Percentiles rank a stretch among this genome's conserved stretches.
phyloP scores from a whole-genome alignment of 108 stramenopile species.

The Skeletonema tropicum region DNA sequence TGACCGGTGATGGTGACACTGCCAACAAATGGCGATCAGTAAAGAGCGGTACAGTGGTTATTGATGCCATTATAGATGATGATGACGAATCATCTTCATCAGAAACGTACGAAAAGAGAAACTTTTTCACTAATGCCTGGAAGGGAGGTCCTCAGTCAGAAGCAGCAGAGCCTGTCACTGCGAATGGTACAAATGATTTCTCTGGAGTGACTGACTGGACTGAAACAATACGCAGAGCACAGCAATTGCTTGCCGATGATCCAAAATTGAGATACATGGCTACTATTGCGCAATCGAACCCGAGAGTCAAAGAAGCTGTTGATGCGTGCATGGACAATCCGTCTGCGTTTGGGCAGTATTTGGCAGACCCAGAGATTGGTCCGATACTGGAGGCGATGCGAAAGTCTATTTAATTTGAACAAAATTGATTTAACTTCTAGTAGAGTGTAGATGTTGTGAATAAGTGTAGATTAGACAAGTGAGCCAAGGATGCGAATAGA shows the following conservation, averaged over 20 bases:
- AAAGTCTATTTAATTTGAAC: constrained; percentile 25
- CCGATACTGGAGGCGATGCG: constrained; percentile 49
- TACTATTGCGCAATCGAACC: constrained; percentile 38
- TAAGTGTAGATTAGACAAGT: too few species aligned
- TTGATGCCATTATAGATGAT: constrained; percentile 16
- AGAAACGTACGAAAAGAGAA: background rate
- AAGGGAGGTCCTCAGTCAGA: constrained; percentile 31
- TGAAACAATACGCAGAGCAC: constrained; percentile 30
- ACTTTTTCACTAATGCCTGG: constrained; percentile 19
- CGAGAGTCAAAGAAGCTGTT: constrained; percentile 46
- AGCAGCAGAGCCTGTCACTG: background rate
- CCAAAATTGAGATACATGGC: constrained; percentile 42
- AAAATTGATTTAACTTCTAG: background rate
- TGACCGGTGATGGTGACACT: constrained; percentile 12
- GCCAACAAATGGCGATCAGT: constrained; percentile 1
- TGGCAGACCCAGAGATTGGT: constrained; percentile 45
- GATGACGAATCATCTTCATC: constrained; percentile 9
- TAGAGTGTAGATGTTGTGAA: too few species aligned
- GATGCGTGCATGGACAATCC: constrained; percentile 52
- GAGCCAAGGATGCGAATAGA: too few species aligned
- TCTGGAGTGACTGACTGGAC: constrained; percentile 2
- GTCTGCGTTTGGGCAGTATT: constrained; percentile 38
- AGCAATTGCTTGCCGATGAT: constrained; percentile 40
- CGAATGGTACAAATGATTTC: background rate
- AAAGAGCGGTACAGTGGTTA: constrained; percentile 6